Evolutionary conservation across 1,284 basidiomycete species (phyloP), one percentile per base, ranked within the genome.

Genomic region (Malassezia vespertilionis): DNA sequence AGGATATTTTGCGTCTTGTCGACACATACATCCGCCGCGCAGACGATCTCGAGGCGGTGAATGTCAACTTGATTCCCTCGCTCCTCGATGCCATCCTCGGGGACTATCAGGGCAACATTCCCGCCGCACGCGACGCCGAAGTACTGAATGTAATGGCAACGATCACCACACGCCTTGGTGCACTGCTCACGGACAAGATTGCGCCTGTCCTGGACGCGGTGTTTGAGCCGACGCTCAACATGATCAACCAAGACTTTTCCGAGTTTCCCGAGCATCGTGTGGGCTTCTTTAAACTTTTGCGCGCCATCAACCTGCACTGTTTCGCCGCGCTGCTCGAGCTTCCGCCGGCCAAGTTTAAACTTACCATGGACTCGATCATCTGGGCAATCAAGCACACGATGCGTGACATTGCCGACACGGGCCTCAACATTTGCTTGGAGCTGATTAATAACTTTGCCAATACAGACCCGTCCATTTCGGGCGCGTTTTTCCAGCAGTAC

Each of bases 321-420:
- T 99, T 97, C 85, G 84, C 86, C 64, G 87, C 86, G 83, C 75
- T 97, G 32, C 78, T 96, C 51, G 81, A 80, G 31, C 79, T 96
- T 46, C 84, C 86, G 12, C 84, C 88, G n/a, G 72, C 78, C 40
- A 86, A 93, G 74, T 97, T 97, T 79, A 96, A 95, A 75, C 75
- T 97, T 53, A 85, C 93, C 72, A 95, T 96, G 81, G 93, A 97
- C 73, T 90, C 88, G 58, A 85, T 96, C 57, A 85, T 95, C 44
- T 99, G 93, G 93, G 91, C 89, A 11, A 93, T 97, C 77, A 99
- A 97, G 75, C 93, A 99, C 75, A 95, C 89, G 14, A 93, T 95
- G 87, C 82, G 93, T 45, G 93, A 97, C 73, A 96, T 99, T 61
- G 87, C 90, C 21, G 93, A 99, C 71, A 86, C 82, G 27, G 91